phyloP scores from a whole-genome alignment of 2,329 filamentous ascomycete genomes.

The Colletotrichum lini region DNA sequence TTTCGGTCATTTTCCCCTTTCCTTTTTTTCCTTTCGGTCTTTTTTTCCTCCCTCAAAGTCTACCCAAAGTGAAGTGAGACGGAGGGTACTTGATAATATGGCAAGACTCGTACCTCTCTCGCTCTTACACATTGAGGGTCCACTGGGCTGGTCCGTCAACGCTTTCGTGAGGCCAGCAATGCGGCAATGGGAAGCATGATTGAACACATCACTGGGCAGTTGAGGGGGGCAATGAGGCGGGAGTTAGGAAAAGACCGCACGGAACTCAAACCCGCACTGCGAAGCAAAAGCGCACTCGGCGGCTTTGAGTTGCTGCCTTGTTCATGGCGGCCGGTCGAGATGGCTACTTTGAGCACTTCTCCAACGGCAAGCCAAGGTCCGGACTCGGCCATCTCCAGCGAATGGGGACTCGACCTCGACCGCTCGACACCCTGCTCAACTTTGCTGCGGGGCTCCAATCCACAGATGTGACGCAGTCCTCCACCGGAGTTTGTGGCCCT shows the following conservation, averaged over 20 bases:
- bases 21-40: not conserved
- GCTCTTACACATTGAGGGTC: slow-evolving; percentile 15
- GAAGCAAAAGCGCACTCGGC: not conserved
- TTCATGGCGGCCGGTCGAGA: not conserved
- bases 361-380: not conserved
- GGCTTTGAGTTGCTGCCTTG: slow-evolving; percentile 8
- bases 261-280: slow-evolving; percentile 6
- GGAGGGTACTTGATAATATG: slow-evolving; percentile 29
- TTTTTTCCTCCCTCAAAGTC: not conserved
- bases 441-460: slow-evolving; percentile 45
- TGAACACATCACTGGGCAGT: not conserved
- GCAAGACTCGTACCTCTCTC: slow-evolving; percentile 5
- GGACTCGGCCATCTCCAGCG: not conserved
- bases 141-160: slow-evolving; percentile 17
- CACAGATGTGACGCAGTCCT: not conserved
- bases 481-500: not conserved
- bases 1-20: too few relatives aligned
- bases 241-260: slow-evolving; percentile 10
- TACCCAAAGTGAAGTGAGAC: not conserved
- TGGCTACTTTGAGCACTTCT: not conserved
- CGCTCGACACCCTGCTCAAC: slow-evolving; percentile 1
- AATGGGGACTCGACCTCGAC: not conserved
- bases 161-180: slow-evolving; percentile 18
- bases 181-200: slow-evolving; percentile 10
- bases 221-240: not conserved